Base-by-base conservation (phyloP, 257 asterid genomes). In the Solanum neorickii region DNA sequence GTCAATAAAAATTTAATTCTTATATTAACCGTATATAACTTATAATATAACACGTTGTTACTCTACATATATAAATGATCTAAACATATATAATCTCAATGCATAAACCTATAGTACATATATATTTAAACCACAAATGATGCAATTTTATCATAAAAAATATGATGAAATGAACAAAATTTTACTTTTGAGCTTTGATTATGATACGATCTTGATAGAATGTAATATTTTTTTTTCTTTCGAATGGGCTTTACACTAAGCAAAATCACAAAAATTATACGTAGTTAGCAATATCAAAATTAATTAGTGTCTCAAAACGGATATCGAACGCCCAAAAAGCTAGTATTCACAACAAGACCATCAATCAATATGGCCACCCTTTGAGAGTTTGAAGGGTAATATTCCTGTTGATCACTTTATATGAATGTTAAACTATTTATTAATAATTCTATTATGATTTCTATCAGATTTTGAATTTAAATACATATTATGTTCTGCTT, bases 111-210 rank as follows among this genome's bases (percentile, higher is more conserved):
- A 23, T 62, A 44, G 15, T 44, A 44, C 49, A 62, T 3, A 66
- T 3, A 66, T 27, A n/a, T 13, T 31, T 69, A 7, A 69, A 20
- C 13, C 76, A 29, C 23, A 69, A 69, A 7, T 2, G 29, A 13
- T 68, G 21, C 12, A 69, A 69, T 16, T 13, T 11, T 23, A 13
- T 1, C 0, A 1, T 4, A 2, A 27, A 69, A 29, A 3, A 6
- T 31, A 72, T 33, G 25, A 18, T 9, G 46, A 18, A 4, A 29
- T 12, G 23, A 5, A 68, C 14, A 27, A 1, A 7, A 14, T 69
- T 29, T 29, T 27, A 6, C 0, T 0, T 69, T 29, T 7, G 1
- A n/a, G 4, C 3, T n/a, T 3, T 11, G 16, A 0, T 0, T 0
- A 65, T 65, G 72, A 65, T n/a, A n/a, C 4, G 16, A 65, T 65